Evolutionary conservation across 805 yeast genomes (phyloP), one percentile per base, ranked within the genome.

Genomic region (Pichia insulana): DNA sequence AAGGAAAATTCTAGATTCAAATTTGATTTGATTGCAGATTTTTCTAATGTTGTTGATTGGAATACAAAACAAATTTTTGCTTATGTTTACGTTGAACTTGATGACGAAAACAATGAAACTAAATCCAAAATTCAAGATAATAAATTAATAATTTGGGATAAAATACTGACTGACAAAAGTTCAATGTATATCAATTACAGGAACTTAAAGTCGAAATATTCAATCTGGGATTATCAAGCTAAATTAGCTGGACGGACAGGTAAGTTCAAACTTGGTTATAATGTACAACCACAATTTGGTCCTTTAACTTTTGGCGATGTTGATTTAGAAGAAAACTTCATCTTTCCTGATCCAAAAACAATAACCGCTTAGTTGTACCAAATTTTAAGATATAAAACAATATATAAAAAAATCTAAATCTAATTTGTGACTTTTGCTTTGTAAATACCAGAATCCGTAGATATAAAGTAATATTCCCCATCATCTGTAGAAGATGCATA

Each of bases 1-100:
- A 88, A 82, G 64, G 95, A 89, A 56, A 86, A 86, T 58, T 70
- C 83, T 44, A 75, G 72, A 52, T 60, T 88, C 32, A 64, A 65
- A 11, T 88, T 92, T 55, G 95, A 86, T 58, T 64, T 92, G 37
- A 76, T 76, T 6, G 68, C 75, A 1, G 96, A 90, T 61, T 68
- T 90, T 47, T 58, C 84, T 2, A 80, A 86, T 2, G 69, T 92
- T 40, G 89, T 89, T 73, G 88, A 83, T 62, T 90, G 97, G 96
- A 92, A 90, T 64, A 92, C 98, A 11, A 90, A 90, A 58, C 97
- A 90, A 62, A 78, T 90, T n/a, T 90, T 92, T 55, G 84, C 82
- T 5, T 92, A 90, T 55, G 68, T 92, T 48, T 84, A 94, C 3
- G 95, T 94, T 2, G 90, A 86, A 56, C 89, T 48, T 9, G 49